Evolutionary conservation across 148 eudicot genomes (phyloP).

Genomic region (Rhododendron griersonianum): DNA sequence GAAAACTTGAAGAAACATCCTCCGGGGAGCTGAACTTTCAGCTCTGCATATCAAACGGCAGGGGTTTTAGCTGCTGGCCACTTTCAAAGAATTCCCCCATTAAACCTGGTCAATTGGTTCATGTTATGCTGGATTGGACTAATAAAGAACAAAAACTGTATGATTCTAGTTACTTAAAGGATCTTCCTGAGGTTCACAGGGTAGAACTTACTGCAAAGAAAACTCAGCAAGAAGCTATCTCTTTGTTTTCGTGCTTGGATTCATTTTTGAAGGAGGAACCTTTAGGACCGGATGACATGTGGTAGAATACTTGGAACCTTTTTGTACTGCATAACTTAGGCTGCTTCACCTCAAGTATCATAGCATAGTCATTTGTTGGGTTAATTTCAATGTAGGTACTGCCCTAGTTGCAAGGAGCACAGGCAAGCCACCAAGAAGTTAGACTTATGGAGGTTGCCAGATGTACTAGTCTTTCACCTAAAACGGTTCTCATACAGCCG

Average conservation of each 20-base stretch:
- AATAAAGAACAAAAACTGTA: slow-evolving; percentile 50
- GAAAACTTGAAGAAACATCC: slow-evolving; percentile 24
- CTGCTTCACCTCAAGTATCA: neutral
- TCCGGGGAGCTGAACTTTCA: slow-evolving; percentile 35
- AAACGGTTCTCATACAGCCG: slow-evolving; percentile 94
- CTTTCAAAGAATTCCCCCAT: slow-evolving; percentile 49
- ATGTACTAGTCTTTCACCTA: slow-evolving; percentile 84
- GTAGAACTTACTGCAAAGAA: slow-evolving; percentile 66
- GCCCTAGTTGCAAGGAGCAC: slow-evolving; percentile 93
- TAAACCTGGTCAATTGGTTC: slow-evolving; percentile 32
- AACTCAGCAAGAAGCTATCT: slow-evolving; percentile 80
- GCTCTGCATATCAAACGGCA: slow-evolving; percentile 52
- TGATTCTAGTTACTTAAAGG: slow-evolving; percentile 70
- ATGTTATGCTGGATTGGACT: slow-evolving; percentile 60
- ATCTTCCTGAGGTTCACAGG: slow-evolving; percentile 86
- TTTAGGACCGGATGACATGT: slow-evolving; percentile 98
- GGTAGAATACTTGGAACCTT: slow-evolving; percentile 40
- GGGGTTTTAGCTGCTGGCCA: slow-evolving; percentile 43
- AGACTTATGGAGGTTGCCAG: slow-evolving; percentile 96
- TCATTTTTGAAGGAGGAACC: slow-evolving; percentile 97
- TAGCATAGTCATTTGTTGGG: neutral
- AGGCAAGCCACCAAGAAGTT: slow-evolving; percentile 96
- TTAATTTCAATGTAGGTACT: slow-evolving; percentile 61
- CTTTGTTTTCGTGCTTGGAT: slow-evolving; percentile 90
- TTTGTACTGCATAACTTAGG: neutral